Evolutionary conservation across 2,329 filamentous ascomycete genomes (phyloP).

Genomic region (Pseudophaeomoniella oleicola): DNA sequence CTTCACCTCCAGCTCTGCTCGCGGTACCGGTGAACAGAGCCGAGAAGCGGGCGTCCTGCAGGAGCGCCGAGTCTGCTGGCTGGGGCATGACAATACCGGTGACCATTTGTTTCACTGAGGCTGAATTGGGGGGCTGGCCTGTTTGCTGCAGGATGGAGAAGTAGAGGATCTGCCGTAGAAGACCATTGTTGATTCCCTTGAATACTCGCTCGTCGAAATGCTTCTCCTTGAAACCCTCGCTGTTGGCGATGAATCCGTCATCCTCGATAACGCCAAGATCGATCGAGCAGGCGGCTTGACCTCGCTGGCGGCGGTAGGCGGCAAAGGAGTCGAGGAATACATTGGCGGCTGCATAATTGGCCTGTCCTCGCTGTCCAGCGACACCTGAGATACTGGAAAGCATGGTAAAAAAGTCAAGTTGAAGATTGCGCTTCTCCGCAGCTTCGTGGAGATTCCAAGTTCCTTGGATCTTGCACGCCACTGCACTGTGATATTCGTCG

Average conservation of each 20-base stretch:
- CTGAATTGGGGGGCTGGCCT: slow-evolving; percentile 1
- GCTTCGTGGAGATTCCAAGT: slow-evolving; percentile 13
- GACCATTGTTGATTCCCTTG: slow-evolving; percentile 15
- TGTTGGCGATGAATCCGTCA: slow-evolving; percentile 8
- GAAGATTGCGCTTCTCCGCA: background rate
- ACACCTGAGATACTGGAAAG: slow-evolving; percentile 6
- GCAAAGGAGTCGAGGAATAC: slow-evolving; percentile 13
- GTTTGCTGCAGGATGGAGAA: slow-evolving; percentile 15
- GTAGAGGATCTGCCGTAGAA: slow-evolving; percentile 15
- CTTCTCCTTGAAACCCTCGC: background rate
- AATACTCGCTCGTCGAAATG: slow-evolving; percentile 3
- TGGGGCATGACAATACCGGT: slow-evolving; percentile 14
- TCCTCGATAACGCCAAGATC: slow-evolving; percentile 14
- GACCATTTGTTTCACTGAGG: slow-evolving; percentile 13
- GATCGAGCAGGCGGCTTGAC: slow-evolving; percentile 11
- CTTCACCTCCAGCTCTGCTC: slow-evolving; percentile 7
- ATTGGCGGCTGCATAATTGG: slow-evolving; percentile 8
- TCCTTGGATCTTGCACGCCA: slow-evolving; percentile 12
- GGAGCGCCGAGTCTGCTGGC: slow-evolving; percentile 11
- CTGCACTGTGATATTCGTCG: background rate
- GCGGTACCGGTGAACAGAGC: slow-evolving; percentile 9
- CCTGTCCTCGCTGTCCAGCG: slow-evolving; percentile 5
- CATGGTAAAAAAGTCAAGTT: slow-evolving; percentile 11
- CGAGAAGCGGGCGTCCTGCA: slow-evolving; percentile 13
- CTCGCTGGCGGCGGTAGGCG: slow-evolving; percentile 11